phyloP scores from a whole-genome alignment of 2,329 filamentous ascomycete genomes.

The Akanthomyces dipterigenus region DNA sequence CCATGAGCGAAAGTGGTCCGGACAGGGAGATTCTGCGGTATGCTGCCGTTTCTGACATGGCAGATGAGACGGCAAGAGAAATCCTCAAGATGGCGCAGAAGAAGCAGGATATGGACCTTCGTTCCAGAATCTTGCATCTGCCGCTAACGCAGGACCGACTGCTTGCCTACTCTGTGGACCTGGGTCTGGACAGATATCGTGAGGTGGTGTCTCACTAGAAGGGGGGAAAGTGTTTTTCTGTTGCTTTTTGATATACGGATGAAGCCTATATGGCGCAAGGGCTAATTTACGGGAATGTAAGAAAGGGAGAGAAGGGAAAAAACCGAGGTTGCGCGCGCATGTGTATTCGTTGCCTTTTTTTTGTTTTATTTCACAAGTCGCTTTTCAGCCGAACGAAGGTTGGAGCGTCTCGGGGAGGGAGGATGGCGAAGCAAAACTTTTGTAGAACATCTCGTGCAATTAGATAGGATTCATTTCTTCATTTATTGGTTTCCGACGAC shows the following conservation, averaged over 20 bases:
- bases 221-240: neutral
- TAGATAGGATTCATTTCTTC: constrained; percentile 3
- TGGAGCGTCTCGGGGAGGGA: neutral
- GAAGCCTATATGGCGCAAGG: constrained; percentile 6
- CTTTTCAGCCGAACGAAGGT: neutral
- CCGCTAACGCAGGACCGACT: constrained; percentile 68
- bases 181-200: constrained; percentile 63
- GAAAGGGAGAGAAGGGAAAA: neutral
- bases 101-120: constrained; percentile 39
- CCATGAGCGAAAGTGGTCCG: constrained; percentile 40
- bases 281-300: neutral
- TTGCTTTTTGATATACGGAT: constrained; percentile 2
- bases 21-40: constrained; percentile 45
- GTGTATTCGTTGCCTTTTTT: neutral
- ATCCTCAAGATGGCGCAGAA: constrained; percentile 49
- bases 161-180: constrained; percentile 61
- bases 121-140: constrained; percentile 44
- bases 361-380: neutral
- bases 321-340: neutral
- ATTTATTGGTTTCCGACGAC: neutral
- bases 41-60: constrained; percentile 79
- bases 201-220: constrained; percentile 48
- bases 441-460: constrained; percentile 13
- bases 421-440: neutral
- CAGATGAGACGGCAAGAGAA: constrained; percentile 61